A percentile compares a stretch with the other conserved stretches of the same genome.
These are phyloP conservation scores for Lentinus brumalis DNA, from an alignment of 768 basidiomycete genomes.

Conservation along the genomic window DNA sequence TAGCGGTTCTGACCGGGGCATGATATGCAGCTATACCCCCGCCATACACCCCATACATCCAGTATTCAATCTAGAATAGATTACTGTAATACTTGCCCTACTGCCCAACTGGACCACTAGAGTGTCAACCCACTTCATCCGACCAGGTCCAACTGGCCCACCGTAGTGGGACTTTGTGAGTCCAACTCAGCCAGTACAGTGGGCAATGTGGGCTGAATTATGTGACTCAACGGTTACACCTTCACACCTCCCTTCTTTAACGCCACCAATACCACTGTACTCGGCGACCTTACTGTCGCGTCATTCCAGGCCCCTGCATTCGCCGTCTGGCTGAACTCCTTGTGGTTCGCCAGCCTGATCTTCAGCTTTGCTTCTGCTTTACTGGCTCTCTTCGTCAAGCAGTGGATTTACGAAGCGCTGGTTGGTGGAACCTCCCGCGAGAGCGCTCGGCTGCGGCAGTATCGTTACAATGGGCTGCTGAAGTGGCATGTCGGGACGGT, in stretches of 20 bases:
- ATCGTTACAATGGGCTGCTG: constrained; percentile 22
- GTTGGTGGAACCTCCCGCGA: constrained; percentile 19
- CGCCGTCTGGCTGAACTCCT: constrained; percentile 16
- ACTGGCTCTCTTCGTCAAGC: constrained; percentile 25
- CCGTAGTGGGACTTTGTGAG: no score
- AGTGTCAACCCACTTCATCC: no score
- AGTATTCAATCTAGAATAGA: no score
- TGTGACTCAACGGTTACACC: background rate
- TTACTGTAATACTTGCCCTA: no score
- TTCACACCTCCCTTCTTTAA: background rate
- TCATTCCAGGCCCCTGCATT: background rate
- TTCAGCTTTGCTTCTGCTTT: constrained; percentile 25
- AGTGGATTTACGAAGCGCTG: constrained; percentile 25
- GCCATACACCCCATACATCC: no score
- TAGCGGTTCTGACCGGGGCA: no score
- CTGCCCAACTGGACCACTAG: no score
- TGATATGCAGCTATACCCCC: no score
- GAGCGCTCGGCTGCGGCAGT: constrained; percentile 22
- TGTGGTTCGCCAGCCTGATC: constrained; percentile 26
- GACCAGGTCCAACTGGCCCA: no score
- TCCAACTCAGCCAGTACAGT: no score
- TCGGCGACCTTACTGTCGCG: background rate
- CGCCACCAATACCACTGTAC: background rate
- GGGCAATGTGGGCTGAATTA: no score
- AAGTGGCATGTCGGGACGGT: constrained; percentile 20